Percentiles rank a stretch among this genome's conserved stretches.
These are phyloP conservation scores for Teratosphaeria viscida DNA, from an alignment of 2,329 filamentous ascomycete genomes.

Conservation along the genomic window DNA sequence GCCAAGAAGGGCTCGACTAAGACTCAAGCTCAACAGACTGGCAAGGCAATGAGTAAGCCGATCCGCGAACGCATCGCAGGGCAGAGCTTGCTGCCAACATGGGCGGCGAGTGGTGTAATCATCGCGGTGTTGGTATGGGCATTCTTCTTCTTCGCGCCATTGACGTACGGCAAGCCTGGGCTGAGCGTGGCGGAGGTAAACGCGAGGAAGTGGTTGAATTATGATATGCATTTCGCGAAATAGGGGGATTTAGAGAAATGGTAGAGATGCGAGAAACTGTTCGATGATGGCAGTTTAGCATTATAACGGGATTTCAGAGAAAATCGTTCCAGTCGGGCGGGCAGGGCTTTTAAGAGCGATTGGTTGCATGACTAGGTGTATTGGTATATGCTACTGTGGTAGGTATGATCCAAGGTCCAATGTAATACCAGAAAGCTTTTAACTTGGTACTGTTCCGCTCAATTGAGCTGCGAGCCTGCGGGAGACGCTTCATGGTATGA, in stretches of 20 bases:
- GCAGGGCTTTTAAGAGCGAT: background rate
- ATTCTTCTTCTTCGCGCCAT: slow-evolving; percentile 87
- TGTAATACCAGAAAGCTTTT: too few species aligned
- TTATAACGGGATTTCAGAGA: background rate
- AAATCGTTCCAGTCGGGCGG: background rate
- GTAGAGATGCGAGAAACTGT: background rate
- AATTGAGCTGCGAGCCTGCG: too few species aligned
- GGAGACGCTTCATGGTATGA: too few species aligned
- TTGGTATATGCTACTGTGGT: background rate
- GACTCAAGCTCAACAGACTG: slow-evolving; percentile 23
- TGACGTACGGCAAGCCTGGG: slow-evolving; percentile 92
- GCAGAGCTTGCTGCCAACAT: slow-evolving; percentile 66
- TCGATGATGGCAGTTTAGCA: background rate
- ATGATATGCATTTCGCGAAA: slow-evolving; percentile 98
- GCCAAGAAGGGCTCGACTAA: slow-evolving; percentile 22
- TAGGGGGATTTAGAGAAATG: slow-evolving; percentile 36
- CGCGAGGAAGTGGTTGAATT: slow-evolving; percentile 87
- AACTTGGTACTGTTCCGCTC: too few species aligned
- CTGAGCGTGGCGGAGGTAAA: slow-evolving; percentile 68
- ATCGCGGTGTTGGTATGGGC: slow-evolving; percentile 58
- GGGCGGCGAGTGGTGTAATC: slow-evolving; percentile 67
- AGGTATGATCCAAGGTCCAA: too few species aligned
- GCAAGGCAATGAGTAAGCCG: slow-evolving; percentile 50
- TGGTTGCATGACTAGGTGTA: background rate
- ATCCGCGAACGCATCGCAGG: slow-evolving; percentile 71